These are phyloP conservation scores for Wickerhamiella australiensis DNA, from an alignment of 805 yeast species.

Conservation along the genomic window DNA sequence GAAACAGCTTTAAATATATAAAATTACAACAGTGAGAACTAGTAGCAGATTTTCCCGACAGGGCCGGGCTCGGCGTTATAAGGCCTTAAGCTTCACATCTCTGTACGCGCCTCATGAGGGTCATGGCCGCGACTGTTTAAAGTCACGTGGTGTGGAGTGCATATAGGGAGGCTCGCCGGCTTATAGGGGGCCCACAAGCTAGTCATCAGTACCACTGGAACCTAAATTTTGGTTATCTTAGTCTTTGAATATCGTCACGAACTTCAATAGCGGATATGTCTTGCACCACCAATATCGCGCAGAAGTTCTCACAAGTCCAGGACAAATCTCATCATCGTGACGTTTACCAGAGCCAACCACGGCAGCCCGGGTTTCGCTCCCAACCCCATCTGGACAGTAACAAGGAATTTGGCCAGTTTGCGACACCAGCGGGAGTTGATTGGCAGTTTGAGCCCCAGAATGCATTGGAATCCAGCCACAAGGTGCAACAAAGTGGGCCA, in stretches of 20 bases:
- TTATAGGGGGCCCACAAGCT: too few relatives aligned
- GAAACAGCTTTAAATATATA: too few relatives aligned
- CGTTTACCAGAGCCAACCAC: not conserved
- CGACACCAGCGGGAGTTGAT: not conserved
- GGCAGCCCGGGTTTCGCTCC: not conserved
- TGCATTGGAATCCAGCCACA: not conserved
- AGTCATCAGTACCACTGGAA: not conserved
- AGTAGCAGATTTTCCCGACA: too few relatives aligned
- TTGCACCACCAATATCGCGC: not conserved
- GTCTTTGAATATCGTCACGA: not conserved
- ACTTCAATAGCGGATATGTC: constrained; percentile 1
- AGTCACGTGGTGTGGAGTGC: constrained; percentile 4
- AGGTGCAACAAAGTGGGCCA: not conserved
- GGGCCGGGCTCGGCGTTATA: too few relatives aligned
- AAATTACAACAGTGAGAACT: too few relatives aligned
- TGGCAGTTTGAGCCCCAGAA: not conserved
- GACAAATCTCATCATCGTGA: constrained; percentile 4
- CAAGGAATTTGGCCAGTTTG: constrained; percentile 1
- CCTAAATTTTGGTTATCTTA: not conserved
- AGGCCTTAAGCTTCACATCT: too few relatives aligned
- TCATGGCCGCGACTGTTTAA: too few relatives aligned
- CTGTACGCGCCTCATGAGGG: too few relatives aligned
- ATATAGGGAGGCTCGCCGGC: not conserved
- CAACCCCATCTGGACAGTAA: not conserved
- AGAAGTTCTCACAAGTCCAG: not conserved